These are phyloP conservation scores for Hypoxylon fuscum DNA, from an alignment of 495 filamentous ascomycete genomes.

Conservation along the genomic window DNA sequence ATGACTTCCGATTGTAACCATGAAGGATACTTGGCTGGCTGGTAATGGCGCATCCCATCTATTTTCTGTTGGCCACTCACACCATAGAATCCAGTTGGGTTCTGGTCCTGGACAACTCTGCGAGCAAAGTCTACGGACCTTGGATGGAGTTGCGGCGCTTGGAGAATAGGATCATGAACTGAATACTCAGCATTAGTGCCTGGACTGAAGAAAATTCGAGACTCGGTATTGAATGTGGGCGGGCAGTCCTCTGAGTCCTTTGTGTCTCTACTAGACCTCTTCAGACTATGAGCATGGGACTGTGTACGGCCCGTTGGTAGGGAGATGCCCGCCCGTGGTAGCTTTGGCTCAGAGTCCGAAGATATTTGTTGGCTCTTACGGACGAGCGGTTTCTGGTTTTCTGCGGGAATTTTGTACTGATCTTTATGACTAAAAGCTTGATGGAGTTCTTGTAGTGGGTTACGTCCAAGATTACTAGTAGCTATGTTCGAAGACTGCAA, in stretches of 20 bases:
- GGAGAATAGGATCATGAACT: constrained; percentile 1
- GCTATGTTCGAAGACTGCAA: background rate
- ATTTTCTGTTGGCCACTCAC: background rate
- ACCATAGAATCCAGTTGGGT: background rate
- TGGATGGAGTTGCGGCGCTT: constrained; percentile 11
- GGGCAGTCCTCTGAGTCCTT: background rate
- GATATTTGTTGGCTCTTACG: background rate
- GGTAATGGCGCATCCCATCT: background rate
- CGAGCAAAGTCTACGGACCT: constrained; percentile 26
- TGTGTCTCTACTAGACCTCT: background rate
- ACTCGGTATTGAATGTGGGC: background rate
- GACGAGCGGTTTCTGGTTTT: background rate
- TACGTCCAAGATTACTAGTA: background rate
- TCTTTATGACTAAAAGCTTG: background rate
- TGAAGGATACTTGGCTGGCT: background rate
- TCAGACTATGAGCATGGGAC: background rate
- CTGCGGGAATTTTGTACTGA: background rate
- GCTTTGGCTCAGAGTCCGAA: constrained; percentile 3
- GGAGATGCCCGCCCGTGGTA: background rate
- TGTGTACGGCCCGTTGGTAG: background rate
- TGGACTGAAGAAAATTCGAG: constrained; percentile 2
- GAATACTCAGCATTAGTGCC: constrained; percentile 6
- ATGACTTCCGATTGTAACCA: background rate
- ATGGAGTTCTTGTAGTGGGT: constrained; percentile 1
- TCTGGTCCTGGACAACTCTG: constrained; percentile 16